Percentiles rank a stretch among this genome's conserved stretches.
Evolutionary conservation across 495 filamentous ascomycete species (phyloP).

Genomic region (Annulohypoxylon stygium): DNA sequence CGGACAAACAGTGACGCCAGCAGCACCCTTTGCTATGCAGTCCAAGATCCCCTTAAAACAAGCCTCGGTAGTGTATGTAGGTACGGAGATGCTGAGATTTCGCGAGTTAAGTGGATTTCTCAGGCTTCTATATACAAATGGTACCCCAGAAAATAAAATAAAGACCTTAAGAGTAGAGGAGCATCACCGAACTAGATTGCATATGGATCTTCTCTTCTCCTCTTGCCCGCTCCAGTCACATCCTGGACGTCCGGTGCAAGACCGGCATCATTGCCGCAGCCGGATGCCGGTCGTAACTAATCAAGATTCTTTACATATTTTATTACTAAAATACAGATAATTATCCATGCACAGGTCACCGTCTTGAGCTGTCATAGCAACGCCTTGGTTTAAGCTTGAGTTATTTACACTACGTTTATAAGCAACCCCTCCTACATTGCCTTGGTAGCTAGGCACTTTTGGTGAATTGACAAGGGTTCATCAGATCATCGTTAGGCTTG

Average conservation of each 20-base stretch:
- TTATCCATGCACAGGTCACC: neutral
- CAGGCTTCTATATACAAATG: conserved; percentile 3
- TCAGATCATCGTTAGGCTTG: too few species aligned
- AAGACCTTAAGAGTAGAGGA: conserved; percentile 8
- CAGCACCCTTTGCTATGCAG: neutral
- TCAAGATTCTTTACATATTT: conserved; percentile 6
- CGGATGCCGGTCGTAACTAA: neutral
- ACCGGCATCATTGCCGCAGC: conserved; percentile 25
- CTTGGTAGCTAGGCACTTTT: neutral
- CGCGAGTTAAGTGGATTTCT: conserved; percentile 1
- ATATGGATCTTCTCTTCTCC: conserved; percentile 8
- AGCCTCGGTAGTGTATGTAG: conserved; percentile 7
- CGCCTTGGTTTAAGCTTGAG: neutral
- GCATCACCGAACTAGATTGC: conserved; percentile 32
- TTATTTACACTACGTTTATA: conserved; percentile 5
- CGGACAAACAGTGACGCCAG: conserved; percentile 28
- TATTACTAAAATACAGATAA: neutral
- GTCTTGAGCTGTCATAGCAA: neutral
- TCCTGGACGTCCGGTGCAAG: conserved; percentile 9
- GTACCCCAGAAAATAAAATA: conserved; percentile 21
- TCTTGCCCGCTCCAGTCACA: conserved; percentile 12
- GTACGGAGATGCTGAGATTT: conserved; percentile 11
- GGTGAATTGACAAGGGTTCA: neutral
- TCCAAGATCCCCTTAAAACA: conserved; percentile 1
- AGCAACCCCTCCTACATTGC: neutral